phyloP scores from a whole-genome alignment of 345 rosid genomes.

The Ceriops tagal region DNA sequence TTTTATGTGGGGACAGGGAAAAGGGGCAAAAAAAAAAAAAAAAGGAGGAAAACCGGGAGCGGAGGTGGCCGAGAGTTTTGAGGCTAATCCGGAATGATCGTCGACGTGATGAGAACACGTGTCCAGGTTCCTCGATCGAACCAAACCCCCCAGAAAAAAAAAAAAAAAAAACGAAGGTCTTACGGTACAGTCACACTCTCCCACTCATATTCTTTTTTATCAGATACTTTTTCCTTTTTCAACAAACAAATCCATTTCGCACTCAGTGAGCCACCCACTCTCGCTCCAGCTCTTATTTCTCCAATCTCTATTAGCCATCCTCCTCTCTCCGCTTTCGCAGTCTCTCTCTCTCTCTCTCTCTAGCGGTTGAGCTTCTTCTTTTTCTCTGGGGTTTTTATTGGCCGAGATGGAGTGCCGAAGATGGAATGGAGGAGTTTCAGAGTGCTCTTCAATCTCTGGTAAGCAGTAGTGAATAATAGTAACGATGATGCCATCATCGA shows the following conservation, averaged over 20 bases:
- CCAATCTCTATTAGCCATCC: neutral
- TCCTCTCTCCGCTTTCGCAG: neutral
- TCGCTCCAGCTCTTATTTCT: neutral
- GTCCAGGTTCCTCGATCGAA: too few relatives aligned
- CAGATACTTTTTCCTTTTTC: neutral
- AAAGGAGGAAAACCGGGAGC: too few relatives aligned
- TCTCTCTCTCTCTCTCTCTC: neutral
- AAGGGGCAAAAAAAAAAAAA: too few relatives aligned
- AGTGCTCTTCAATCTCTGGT: neutral
- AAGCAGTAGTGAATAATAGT: neutral
- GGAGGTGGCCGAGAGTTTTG: too few relatives aligned
- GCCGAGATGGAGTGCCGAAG: neutral
- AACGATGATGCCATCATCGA: neutral
- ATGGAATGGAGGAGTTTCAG: neutral
- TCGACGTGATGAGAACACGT: too few relatives aligned
- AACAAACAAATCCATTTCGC: conserved; percentile 23
- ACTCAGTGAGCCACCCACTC: conserved; percentile 6
- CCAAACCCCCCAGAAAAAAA: too few relatives aligned
- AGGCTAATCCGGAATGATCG: too few relatives aligned
- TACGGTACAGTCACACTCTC: neutral
- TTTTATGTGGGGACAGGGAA: too few relatives aligned
- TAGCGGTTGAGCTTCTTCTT: neutral
- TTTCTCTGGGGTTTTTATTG: neutral
- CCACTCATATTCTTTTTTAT: conserved; percentile 10
- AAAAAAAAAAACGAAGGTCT: too few relatives aligned